Base-by-base conservation (phyloP, 495 filamentous ascomycete species). In the Aspergillus avenaceus region DNA sequence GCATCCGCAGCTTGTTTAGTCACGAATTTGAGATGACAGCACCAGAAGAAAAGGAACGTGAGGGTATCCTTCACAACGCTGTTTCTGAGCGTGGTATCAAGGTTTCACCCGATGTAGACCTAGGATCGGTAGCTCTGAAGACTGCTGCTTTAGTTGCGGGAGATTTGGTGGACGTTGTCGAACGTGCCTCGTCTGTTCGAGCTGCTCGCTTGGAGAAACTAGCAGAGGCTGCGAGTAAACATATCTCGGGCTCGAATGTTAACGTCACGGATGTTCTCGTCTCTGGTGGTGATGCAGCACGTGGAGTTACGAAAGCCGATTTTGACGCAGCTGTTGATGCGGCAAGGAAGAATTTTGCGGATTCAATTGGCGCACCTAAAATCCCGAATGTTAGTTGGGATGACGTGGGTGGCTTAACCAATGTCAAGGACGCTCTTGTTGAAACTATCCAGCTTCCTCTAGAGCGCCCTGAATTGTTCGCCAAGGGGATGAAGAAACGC, bases 401-500 rank as follows among this genome's bases (percentile, higher is more conserved):
- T 47, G 95, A 99, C 66, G 93, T 99, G 45, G 93, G 93, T 61
- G 93, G 93, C 28, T 76, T 99, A 23, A 83, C 83, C 22, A 90
- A 96, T 57, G 91, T 97, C 61, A 97, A 97, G 74, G 88, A 92
- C 55, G 91, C 95, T 42, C 85, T 99, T 45, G 85, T 90, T 66
- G 93, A 99, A 62, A 99, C 93, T 1, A 97, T 99, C 45, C 91
- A 96, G 60, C 77, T 97, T 25, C 93, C 93, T 0, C 81, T 97
- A 6, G 87, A 95, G 55, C 80, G 91, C 8, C 95, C 93, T 4
- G 95, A 97, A 62, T 76, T 99, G 5, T 99, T 99, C 60, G 91
- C 91, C 27, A 92, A 91, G 71, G 95, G 95, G 38, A 95, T 99
- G 90, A 97, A 97, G 78, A 97, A 97, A 71, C 87, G 93, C 31